Evolutionary conservation across 768 basidiomycete species (phyloP).

Genomic region (Rhodotorula diobovata): DNA sequence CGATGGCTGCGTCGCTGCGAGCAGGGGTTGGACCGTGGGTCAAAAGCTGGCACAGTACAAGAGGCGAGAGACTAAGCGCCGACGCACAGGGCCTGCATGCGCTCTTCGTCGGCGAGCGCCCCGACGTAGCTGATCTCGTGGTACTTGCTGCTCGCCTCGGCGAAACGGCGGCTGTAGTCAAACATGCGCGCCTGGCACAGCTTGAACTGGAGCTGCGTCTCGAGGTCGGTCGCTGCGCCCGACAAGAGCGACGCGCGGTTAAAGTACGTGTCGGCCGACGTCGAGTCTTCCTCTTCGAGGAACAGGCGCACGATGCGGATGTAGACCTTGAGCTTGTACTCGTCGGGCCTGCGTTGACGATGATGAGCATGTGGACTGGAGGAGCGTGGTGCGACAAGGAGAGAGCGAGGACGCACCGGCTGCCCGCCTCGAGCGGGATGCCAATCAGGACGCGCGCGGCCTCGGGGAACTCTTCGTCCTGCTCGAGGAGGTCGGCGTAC

Average conservation of each 20-base stretch:
- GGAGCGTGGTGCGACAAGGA: no score
- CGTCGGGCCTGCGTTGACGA: conserved; percentile 59
- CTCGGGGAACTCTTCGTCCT: conserved; percentile 87
- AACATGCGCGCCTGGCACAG: conserved; percentile 90
- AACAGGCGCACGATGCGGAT: conserved; percentile 89
- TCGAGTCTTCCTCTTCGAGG: conserved; percentile 92
- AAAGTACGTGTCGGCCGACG: conserved; percentile 96
- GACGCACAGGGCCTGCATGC: conserved; percentile 79
- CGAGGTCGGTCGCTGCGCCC: conserved; percentile 71
- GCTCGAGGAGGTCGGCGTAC: conserved; percentile 82
- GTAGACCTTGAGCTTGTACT: conserved; percentile 82
- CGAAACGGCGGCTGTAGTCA: conserved; percentile 84
- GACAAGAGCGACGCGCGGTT: conserved; percentile 89
- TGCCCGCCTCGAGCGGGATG: conserved; percentile 82
- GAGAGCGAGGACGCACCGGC: conserved; percentile 57
- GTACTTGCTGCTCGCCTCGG: conserved; percentile 89
- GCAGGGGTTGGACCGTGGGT: no score
- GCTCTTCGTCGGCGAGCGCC: conserved; percentile 89
- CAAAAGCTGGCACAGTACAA: conserved; percentile 8
- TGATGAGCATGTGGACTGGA: no score
- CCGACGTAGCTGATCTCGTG: conserved; percentile 63
- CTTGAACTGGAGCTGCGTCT: conserved; percentile 77
- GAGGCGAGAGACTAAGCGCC: neutral
- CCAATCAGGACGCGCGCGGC: conserved; percentile 88
- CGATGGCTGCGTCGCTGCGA: conserved; percentile 79